phyloP scores from a whole-genome alignment of 805 yeast genomes.

The Candida vaughaniae region DNA sequence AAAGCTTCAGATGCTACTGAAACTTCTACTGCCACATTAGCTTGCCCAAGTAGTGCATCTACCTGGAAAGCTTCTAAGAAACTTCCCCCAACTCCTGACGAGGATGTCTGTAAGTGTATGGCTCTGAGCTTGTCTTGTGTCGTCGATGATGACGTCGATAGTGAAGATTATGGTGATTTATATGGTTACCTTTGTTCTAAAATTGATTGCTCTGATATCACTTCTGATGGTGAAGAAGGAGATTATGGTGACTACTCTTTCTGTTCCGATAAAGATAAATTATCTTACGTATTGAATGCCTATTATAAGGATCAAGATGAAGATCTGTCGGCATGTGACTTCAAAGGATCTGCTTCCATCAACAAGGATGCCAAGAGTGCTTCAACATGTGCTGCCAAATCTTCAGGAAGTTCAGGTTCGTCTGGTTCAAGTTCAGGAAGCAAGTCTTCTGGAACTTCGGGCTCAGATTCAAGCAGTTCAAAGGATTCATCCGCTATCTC shows the following conservation, averaged over 20 bases:
- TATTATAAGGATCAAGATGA: conserved; percentile 54
- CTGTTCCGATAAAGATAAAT: conserved; percentile 65
- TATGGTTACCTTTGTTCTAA: conserved; percentile 58
- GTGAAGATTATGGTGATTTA: conserved; percentile 58
- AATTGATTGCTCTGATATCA: conserved; percentile 58
- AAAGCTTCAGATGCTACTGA: conserved; percentile 32
- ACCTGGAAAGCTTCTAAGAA: conserved; percentile 67
- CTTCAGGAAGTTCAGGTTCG: conserved; percentile 19
- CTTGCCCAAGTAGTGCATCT: conserved; percentile 60
- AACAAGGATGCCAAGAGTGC: conserved; percentile 28
- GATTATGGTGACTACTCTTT: conserved; percentile 70
- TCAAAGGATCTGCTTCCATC: conserved; percentile 63
- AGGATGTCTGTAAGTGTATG: conserved; percentile 64
- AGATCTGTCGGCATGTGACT: conserved; percentile 57
- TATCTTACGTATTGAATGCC: conserved; percentile 62
- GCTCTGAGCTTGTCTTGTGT: conserved; percentile 57
- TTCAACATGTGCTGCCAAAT: conserved; percentile 26
- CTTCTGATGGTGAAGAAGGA: conserved; percentile 63
- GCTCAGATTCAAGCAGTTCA: conserved; percentile 22
- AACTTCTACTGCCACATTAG: conserved; percentile 50
- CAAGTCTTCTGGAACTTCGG: conserved; percentile 18
- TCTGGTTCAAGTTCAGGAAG: conserved; percentile 21
- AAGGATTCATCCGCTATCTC: conserved; percentile 16
- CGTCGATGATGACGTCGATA: conserved; percentile 51
- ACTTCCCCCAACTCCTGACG: conserved; percentile 79